Conservation (phyloP, 163 green algal genomes). For the Scenedesmus sp. region DNA sequence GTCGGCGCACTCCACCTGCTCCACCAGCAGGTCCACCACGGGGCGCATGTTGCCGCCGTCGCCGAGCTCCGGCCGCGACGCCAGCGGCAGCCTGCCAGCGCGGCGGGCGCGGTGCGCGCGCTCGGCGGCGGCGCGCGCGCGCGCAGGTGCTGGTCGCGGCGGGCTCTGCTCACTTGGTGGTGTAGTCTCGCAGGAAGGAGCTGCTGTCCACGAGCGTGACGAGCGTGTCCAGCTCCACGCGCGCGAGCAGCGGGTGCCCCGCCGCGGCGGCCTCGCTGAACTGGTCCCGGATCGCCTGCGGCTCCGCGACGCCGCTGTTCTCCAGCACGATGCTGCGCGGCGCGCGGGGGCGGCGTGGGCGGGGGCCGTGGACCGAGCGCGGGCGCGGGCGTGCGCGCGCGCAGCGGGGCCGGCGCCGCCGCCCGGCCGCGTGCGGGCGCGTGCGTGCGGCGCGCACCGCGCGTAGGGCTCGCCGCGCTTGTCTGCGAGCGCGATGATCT, state of each 20-base stretch:
- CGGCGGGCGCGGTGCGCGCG: not conserved
- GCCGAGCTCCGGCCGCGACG: slow-evolving; percentile 86
- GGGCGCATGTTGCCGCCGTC: slow-evolving; percentile 86
- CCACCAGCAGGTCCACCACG: slow-evolving; percentile 95
- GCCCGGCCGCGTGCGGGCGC: too few relatives aligned
- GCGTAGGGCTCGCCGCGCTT: slow-evolving; percentile 78
- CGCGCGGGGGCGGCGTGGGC: too few relatives aligned
- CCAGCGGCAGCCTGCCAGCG: slow-evolving; percentile 58
- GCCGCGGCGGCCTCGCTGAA: slow-evolving; percentile 82
- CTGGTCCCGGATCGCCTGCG: slow-evolving; percentile 90
- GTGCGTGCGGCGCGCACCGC: slow-evolving; percentile 50
- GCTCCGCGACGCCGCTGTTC: slow-evolving; percentile 94
- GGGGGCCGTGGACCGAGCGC: too few relatives aligned
- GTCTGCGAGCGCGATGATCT: slow-evolving; percentile 83
- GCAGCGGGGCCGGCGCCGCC: too few relatives aligned
- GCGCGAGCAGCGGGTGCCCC: slow-evolving; percentile 75
- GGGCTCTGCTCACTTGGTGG: slow-evolving; percentile 46
- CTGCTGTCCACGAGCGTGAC: slow-evolving; percentile 88
- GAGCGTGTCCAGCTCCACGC: slow-evolving; percentile 85
- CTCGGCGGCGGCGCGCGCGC: too few relatives aligned
- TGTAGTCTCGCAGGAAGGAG: slow-evolving; percentile 86
- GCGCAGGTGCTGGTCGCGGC: not conserved
- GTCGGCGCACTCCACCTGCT: slow-evolving; percentile 94
- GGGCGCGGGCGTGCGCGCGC: too few relatives aligned
- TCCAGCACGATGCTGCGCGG: slow-evolving; percentile 89